phyloP scores from a whole-genome alignment of 345 rosid species.

The Citrus hindsii region DNA sequence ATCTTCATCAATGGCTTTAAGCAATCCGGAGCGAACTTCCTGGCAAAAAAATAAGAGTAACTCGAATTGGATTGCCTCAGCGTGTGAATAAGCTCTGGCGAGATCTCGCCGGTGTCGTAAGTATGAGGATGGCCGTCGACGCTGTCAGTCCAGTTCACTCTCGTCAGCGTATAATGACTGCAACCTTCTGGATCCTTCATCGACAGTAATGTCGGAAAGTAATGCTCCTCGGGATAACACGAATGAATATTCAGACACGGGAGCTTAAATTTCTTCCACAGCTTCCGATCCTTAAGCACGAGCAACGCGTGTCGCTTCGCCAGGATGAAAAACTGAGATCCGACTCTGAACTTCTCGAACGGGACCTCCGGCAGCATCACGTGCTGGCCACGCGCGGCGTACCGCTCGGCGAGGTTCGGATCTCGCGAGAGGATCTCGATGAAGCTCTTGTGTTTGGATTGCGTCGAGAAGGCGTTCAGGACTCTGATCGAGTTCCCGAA shows the following conservation, averaged over 20 bases:
- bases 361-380: conserved; percentile 68
- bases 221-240: conserved; percentile 90
- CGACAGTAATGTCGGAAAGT: conserved; percentile 77
- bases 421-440: conserved; percentile 68
- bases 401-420: conserved; percentile 56
- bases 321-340: conserved; percentile 84
- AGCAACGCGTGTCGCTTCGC: conserved; percentile 68
- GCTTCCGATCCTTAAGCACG: conserved; percentile 51
- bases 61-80: conserved; percentile 52
- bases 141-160: conserved; percentile 82
- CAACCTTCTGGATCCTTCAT: conserved; percentile 68
- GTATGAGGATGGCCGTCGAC: conserved; percentile 70
- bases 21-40: conserved; percentile 74
- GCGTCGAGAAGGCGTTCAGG: conserved; percentile 31
- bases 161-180: conserved; percentile 59
- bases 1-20: conserved; percentile 64
- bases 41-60: conserved; percentile 59
- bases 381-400: conserved; percentile 56
- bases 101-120: conserved; percentile 46
- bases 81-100: conserved; percentile 39
- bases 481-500: conserved; percentile 32
- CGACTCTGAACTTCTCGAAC: conserved; percentile 59
- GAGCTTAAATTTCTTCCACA: conserved; percentile 75
- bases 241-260: conserved; percentile 54
- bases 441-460: conserved; percentile 45